phyloP scores from a whole-genome alignment of 306 rosid genomes.

The cucumber (Cucumis sativus) region DNA sequence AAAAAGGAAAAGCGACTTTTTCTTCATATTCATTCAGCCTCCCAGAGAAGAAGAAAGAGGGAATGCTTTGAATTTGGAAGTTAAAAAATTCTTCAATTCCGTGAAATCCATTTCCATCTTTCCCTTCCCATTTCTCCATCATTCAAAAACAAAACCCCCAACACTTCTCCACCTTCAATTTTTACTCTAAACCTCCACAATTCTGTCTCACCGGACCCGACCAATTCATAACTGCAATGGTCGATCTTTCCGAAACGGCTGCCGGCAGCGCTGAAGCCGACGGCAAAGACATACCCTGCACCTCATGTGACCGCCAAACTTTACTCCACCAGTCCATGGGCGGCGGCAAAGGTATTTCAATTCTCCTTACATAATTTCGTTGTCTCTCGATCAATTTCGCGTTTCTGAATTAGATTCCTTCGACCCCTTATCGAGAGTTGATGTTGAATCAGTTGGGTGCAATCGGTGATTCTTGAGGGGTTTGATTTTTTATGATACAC shows the following conservation, averaged over 20 bases:
- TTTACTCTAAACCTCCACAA: neutral
- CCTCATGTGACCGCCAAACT: constrained; percentile 25
- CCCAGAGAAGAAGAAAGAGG: neutral
- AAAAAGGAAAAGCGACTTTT: neutral
- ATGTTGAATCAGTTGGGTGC: neutral
- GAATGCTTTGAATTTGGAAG: neutral
- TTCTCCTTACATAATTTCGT: neutral
- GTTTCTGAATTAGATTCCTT: neutral
- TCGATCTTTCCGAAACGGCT: constrained; percentile 24
- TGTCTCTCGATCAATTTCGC: neutral
- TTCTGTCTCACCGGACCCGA: neutral
- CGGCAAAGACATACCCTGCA: constrained; percentile 25
- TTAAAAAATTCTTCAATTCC: neutral
- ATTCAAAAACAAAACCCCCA: no score
- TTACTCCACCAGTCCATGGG: constrained; percentile 19
- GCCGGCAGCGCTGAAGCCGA: constrained; percentile 27
- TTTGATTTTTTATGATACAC: neutral
- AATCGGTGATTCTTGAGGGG: neutral
- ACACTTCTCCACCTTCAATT: neutral
- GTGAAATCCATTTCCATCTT: neutral
- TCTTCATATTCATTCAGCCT: neutral
- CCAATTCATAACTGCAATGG: constrained; percentile 1
- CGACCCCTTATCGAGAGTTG: neutral
- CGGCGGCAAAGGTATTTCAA: constrained; percentile 20
- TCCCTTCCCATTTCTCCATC: neutral